Evolutionary conservation across 805 yeast species (phyloP).

Genomic region (Wickerhamomyces chambardii): DNA sequence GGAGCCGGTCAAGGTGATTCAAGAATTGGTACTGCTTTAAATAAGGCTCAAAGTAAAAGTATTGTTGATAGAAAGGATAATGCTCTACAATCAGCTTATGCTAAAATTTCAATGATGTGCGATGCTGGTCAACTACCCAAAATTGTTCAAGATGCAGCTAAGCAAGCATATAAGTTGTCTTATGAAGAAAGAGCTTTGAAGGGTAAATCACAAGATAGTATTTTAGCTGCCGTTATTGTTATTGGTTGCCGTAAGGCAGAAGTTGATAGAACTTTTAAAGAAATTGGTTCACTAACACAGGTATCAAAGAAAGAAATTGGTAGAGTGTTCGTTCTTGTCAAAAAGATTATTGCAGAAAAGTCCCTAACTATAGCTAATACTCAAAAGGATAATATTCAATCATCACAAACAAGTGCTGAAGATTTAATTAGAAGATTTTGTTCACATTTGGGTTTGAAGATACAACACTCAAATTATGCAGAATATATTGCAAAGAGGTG

Average conservation of each 20-base stretch:
- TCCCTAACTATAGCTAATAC: constrained; percentile 12
- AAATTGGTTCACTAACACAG: constrained; percentile 89
- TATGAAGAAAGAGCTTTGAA: constrained; percentile 79
- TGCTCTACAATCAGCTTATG: constrained; percentile 80
- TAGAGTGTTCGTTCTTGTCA: constrained; percentile 79
- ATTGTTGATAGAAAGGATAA: constrained; percentile 83
- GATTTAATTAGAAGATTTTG: constrained; percentile 94
- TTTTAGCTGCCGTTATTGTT: constrained; percentile 94
- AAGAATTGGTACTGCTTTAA: constrained; percentile 82
- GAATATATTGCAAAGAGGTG: constrained; percentile 87
- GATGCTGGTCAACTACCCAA: constrained; percentile 93
- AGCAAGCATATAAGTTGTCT: constrained; percentile 88
- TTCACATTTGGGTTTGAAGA: constrained; percentile 82
- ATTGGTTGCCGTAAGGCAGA: constrained; percentile 92
- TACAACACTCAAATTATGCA: constrained; percentile 85
- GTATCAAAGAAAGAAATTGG: constrained; percentile 95
- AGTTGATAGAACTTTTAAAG: constrained; percentile 92
- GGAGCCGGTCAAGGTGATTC: constrained; percentile 81
- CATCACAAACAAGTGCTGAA: constrained; percentile 87
- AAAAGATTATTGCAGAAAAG: constrained; percentile 47
- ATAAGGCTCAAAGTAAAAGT: constrained; percentile 80
- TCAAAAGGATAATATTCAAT: constrained; percentile 34
- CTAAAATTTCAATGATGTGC: constrained; percentile 90
- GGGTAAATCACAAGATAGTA: constrained; percentile 87
- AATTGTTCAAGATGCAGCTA: constrained; percentile 95